These are phyloP conservation scores for Amauroascus verrucosus DNA, from an alignment of 2,329 filamentous ascomycete species.

Conservation along the genomic window DNA sequence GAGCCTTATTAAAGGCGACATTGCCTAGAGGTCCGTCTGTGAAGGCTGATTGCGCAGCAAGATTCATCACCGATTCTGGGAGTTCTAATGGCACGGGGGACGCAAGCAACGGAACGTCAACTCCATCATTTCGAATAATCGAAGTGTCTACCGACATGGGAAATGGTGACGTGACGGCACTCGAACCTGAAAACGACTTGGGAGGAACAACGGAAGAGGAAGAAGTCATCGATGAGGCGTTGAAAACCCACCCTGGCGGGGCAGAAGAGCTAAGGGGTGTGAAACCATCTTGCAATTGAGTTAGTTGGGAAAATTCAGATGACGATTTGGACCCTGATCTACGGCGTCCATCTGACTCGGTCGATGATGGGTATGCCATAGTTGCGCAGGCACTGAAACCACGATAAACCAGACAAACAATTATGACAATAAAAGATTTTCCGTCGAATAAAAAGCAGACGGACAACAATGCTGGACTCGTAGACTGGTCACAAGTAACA, in stretches of 20 bases:
- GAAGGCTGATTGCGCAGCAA: slow-evolving; percentile 23
- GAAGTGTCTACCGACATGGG: slow-evolving; percentile 28
- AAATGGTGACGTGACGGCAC: slow-evolving; percentile 23
- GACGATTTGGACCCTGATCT: slow-evolving; percentile 30
- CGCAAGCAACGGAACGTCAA: slow-evolving; percentile 16
- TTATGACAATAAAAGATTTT: too few species aligned
- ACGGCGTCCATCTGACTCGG: slow-evolving; percentile 27
- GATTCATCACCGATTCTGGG: slow-evolving; percentile 56
- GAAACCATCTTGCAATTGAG: slow-evolving; percentile 27
- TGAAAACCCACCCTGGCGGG: slow-evolving; percentile 24
- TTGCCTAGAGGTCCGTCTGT: slow-evolving; percentile 3
- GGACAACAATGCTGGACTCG: background rate
- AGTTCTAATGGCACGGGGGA: slow-evolving; percentile 54
- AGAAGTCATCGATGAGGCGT: slow-evolving; percentile 23
- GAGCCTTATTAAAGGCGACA: slow-evolving; percentile 37
- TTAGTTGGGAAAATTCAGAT: slow-evolving; percentile 25
- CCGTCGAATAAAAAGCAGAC: too few species aligned
- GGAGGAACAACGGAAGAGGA: slow-evolving; percentile 23
- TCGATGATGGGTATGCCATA: slow-evolving; percentile 32
- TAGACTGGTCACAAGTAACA: background rate
- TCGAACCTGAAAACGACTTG: background rate
- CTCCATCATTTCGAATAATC: slow-evolving; percentile 21
- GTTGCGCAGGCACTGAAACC: background rate
- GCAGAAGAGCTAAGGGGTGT: slow-evolving; percentile 21
- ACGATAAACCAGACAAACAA: background rate